Evolutionary conservation across 106 monocot genomes (phyloP), one percentile per base, ranked within the genome.

Genomic region (Triglochin maritima): DNA sequence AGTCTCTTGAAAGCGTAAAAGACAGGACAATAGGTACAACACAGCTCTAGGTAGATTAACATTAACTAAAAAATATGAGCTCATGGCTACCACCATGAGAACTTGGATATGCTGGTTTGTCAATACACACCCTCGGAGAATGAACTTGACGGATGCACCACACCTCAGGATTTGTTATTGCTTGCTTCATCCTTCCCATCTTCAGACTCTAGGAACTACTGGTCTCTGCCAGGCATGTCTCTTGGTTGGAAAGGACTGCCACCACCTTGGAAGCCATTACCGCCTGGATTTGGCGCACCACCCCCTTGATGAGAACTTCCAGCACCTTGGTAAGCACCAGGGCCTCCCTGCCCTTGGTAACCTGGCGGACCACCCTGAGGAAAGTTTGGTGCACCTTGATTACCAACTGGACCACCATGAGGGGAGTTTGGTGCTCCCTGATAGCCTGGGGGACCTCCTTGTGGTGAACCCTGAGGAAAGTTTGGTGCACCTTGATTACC

Each of bases 211-310:
- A 29, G 29, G 29, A 29, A 29, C 16, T 51, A 66, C 42, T 53
- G 52, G 9, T 66, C 66, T 52, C 66, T 66, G 50, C 66, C 66
- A 12, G 66, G 66, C 29, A 66, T 53, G 42, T 66, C 66, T 66
- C 66, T 66, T 53, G 14, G 46, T 10, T 50, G 52, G 7, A 9
- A 51, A 51, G 65, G 5, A n/a, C 15, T 10, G 13, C 64, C 15
- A 14, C 62, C 62, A 45, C 64, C 64, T 48, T 64, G 64, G 17
- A 48, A 50, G 49, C 44, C 42, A 45, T 45, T 45, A 44, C 12
- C 44, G 44, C 13, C 41, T 1, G 8, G 44, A 48, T 64, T 7
- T 2, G 4, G 11, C n/a, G 29, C 52, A 66, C 50, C 29, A 11
- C 50, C 50, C 17, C 66, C 66, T 42, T 65, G 65, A 65, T 50